Evolutionary conservation across 345 rosid genomes (phyloP), one percentile per base, ranked within the genome.

Genomic region (Euphorbia lathyris): DNA sequence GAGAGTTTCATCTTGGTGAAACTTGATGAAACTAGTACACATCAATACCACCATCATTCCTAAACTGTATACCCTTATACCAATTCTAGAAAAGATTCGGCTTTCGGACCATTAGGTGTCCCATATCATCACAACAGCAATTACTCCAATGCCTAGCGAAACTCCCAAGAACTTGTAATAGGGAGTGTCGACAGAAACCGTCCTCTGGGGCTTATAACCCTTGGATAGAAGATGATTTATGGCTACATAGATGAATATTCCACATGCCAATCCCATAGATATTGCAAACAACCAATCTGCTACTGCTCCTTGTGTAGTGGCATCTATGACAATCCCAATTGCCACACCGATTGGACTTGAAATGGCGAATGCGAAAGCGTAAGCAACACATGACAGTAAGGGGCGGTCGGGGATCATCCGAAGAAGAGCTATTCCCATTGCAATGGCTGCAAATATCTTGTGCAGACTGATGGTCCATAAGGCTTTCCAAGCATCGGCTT

Each of bases 391-490:
- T 0, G 93, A 88, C 10, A 86, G 32, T 20, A 88, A 65, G 27
- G 97, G 93, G 52, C 95, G 91, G 36, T 85, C 74, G 0, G 91
- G 98, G 59, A 88, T 80, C 84, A 78, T 90, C 19, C 93, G 85
- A 2, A 88, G 93, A 13, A 90, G 89, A 60, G 95, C 89, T 50
- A 90, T 92, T 14, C 97, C 98, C 95, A 90, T 90, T 10, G 97
- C 93, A 17, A 90, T 73, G 0, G 97, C 97, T 43, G 98, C 98
- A 71, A 90, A 88, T 69, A 90, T 72, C 84, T 85, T 87, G 84
- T 87, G 88, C 65, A 88, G 73, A 8, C 72, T 70, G 71, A 90
- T 86, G 2, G 97, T 90, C 93, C 98, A 87, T 34, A 87, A 57
- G 34, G 96, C 90, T 82, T 74, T 90, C 91, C 91, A 90, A 0